phyloP scores from a whole-genome alignment of 805 yeast genomes.

The Saccharomyces jurei region DNA sequence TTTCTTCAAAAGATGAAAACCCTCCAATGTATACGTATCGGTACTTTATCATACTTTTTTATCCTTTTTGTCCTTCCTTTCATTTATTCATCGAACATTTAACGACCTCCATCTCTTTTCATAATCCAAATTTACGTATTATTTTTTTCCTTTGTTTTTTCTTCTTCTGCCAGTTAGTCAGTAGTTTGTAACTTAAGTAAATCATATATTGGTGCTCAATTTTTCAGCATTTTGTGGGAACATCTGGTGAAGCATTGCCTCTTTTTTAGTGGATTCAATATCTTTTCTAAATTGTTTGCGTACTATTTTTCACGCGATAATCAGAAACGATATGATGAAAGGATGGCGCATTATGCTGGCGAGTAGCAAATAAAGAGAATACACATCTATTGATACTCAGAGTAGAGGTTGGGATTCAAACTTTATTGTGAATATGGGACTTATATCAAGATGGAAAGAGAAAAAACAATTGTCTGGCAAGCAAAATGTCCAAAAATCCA shows the following conservation, averaged over 20 bases:
- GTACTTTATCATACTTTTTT: neutral
- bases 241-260: neutral
- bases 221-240: neutral
- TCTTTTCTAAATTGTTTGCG: neutral
- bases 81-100: neutral
- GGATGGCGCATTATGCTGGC: neutral
- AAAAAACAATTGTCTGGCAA: neutral
- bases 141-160: neutral
- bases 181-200: neutral
- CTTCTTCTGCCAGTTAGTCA: neutral
- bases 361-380: neutral
- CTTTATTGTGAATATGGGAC: neutral
- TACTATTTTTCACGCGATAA: neutral
- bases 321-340: neutral
- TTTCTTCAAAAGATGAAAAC: conserved; percentile 17
- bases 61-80: neutral
- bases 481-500: conserved; percentile 32
- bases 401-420: neutral
- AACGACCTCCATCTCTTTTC: neutral
- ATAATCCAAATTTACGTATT: neutral
- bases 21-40: neutral
- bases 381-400: neutral
- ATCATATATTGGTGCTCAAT: neutral
- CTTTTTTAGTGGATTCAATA: neutral
- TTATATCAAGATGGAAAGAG: neutral